A percentile compares a stretch with the other conserved stretches of the same genome.
Evolutionary conservation across 805 yeast species (phyloP).

Genomic region (Blastobotrys peoriensis): DNA sequence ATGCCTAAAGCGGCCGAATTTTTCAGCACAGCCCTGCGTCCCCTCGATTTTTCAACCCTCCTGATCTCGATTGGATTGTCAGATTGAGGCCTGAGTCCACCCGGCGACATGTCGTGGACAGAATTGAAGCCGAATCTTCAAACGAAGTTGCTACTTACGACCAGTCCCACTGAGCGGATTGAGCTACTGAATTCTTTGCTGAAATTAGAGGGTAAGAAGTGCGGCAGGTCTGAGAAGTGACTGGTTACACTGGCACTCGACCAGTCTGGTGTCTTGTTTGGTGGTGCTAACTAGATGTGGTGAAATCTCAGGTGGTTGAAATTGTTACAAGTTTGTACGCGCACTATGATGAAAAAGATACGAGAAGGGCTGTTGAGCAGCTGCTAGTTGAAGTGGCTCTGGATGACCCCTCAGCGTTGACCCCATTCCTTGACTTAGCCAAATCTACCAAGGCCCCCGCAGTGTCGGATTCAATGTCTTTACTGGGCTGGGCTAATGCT

Average conservation of each 20-base stretch:
- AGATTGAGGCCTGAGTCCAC: too few relatives aligned
- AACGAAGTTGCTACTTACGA: background rate
- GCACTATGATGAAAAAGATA: slow-evolving; percentile 45
- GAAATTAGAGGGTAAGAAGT: background rate
- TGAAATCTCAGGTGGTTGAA: slow-evolving; percentile 7
- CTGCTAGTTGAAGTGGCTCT: slow-evolving; percentile 36
- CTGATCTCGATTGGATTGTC: too few relatives aligned
- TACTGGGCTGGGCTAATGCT: slow-evolving; percentile 51
- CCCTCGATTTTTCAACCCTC: too few relatives aligned
- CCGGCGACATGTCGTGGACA: background rate
- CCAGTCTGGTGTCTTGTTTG: background rate
- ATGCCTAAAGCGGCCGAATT: too few relatives aligned
- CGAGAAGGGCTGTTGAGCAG: slow-evolving; percentile 39
- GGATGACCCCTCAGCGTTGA: slow-evolving; percentile 32
- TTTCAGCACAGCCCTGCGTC: too few relatives aligned
- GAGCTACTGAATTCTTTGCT: background rate
- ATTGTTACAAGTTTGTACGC: slow-evolving; percentile 43
- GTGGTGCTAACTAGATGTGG: background rate
- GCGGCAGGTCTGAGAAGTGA: background rate
- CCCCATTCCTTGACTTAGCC: slow-evolving; percentile 12
- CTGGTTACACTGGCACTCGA: background rate
- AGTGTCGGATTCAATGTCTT: slow-evolving; percentile 47
- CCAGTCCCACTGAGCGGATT: background rate
- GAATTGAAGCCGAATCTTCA: background rate
- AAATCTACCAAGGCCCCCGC: slow-evolving; percentile 30